Evolutionary conservation across 1,139 yeast species (phyloP).

Genomic region (Hansenula sp.): DNA sequence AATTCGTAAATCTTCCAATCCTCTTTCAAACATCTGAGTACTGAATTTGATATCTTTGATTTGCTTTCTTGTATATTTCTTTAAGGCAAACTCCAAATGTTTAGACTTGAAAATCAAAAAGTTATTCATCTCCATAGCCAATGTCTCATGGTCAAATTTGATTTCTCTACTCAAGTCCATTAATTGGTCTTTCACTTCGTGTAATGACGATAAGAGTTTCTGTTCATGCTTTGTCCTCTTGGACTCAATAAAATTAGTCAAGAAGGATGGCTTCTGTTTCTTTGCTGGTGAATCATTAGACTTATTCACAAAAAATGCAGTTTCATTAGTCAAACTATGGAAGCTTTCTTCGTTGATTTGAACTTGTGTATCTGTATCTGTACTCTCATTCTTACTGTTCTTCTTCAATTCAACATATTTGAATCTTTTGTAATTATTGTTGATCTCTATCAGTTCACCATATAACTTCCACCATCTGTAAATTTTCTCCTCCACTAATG

Average conservation of each 20-base stretch:
- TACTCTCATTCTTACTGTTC: constrained; percentile 5
- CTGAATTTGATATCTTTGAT: constrained; percentile 25
- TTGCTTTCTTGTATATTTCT: constrained; percentile 28
- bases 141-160: constrained; percentile 48
- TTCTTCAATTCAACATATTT: constrained; percentile 11
- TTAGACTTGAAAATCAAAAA: constrained; percentile 48
- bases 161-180: constrained; percentile 25
- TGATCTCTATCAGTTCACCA: constrained; percentile 29
- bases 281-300: constrained; percentile 5
- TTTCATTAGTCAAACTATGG: constrained; percentile 9
- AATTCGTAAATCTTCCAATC: constrained; percentile 12
- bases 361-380: constrained; percentile 5
- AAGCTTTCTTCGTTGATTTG: constrained; percentile 16
- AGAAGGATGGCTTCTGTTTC: constrained; percentile 24
- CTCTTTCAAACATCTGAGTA: constrained; percentile 14
- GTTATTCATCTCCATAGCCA: constrained; percentile 62
- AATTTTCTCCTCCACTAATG: constrained; percentile 36
- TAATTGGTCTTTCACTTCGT: constrained; percentile 22
- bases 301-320: constrained; percentile 7
- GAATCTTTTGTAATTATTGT: constrained; percentile 26
- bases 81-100: constrained; percentile 36
- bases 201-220: constrained; percentile 28
- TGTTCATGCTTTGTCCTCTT: constrained; percentile 32
- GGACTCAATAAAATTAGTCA: constrained; percentile 32
- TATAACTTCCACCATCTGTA: constrained; percentile 50